Conservation (phyloP, 2,329 filamentous ascomycete genomes). For the Colletotrichum simmondsii region DNA sequence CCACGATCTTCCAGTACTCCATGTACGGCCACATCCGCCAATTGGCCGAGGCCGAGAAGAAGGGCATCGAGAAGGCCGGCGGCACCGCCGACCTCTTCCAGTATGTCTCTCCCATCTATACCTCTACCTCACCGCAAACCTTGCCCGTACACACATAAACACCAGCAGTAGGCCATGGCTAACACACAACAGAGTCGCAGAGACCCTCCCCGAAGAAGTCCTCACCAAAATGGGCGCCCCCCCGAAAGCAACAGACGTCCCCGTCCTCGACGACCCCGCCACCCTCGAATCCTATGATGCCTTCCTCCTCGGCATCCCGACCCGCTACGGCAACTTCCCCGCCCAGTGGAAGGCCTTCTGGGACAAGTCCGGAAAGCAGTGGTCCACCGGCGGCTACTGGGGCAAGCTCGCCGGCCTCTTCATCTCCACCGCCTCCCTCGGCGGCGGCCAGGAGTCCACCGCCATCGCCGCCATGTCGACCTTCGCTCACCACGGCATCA, state of each 20-base stretch:
- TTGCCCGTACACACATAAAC: no score
- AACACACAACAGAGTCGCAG: slow-evolving; percentile 68
- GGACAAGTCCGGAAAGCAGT: slow-evolving; percentile 90
- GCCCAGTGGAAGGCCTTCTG: slow-evolving; percentile 95
- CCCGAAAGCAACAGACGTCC: slow-evolving; percentile 75
- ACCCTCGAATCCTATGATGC: slow-evolving; percentile 80
- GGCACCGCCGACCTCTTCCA: slow-evolving; percentile 86
- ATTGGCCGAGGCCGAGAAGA: slow-evolving; percentile 90
- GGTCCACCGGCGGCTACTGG: slow-evolving; percentile 79
- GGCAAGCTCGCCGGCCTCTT: slow-evolving; percentile 95
- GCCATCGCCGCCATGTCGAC: slow-evolving; percentile 85
- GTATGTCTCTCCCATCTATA: slow-evolving; percentile 53
- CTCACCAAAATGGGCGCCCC: slow-evolving; percentile 92
- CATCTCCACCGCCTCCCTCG: slow-evolving; percentile 83
- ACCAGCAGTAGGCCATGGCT: neutral
- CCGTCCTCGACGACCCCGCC: slow-evolving; percentile 67
- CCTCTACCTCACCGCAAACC: neutral
- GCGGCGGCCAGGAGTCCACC: slow-evolving; percentile 95
- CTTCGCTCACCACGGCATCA: slow-evolving; percentile 90
- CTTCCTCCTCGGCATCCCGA: slow-evolving; percentile 94
- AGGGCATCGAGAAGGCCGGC: slow-evolving; percentile 88
- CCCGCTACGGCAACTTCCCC: slow-evolving; percentile 96
- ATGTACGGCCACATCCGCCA: slow-evolving; percentile 91
- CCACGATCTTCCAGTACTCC: slow-evolving; percentile 75
- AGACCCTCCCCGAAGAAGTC: slow-evolving; percentile 88